Evolutionary conservation across 116 monocot species (phyloP), one percentile per base, ranked within the genome.

Genomic region (Phalaenopsis hybrid): DNA sequence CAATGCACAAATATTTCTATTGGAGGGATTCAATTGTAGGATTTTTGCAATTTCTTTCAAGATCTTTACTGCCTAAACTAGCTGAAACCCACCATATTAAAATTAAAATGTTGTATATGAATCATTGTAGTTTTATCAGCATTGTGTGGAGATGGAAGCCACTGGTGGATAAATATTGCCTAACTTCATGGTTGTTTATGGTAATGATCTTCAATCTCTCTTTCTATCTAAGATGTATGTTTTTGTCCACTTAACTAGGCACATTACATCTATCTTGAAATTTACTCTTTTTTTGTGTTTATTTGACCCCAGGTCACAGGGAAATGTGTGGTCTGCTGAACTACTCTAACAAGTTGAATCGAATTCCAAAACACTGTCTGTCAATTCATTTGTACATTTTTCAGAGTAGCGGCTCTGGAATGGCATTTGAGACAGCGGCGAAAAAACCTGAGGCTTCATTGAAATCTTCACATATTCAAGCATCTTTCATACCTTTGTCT

Each of bases 401-500:
- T 33, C 57, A 68, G 68, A 84, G 69, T 44, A 82, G 79, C 46
- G 80, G 44, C 77, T 86, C 78, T 87, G 86, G 82, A 84, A 95
- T 95, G 95, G 91, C 87, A 90, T 86, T 84, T 82, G 79, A 88
- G 52, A 48, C 31, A 57, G 73, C 78, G 4, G 50, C 23, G 68
- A 68, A 73, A 45, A 85, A 74, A 78, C 43, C 81, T 46, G 85
- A 57, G 52, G 74, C 79, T 58, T 4, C 77, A 77, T 79, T 79
- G 51, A 85, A 28, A 80, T 83, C 80, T 31, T 78, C 68, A 67
- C 81, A 85, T n/a, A 78, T 85, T 33, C 68, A 70, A 9, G 41
- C 92, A 81, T 84, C 86, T 59, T 95, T 87, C 87, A 83, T 76
- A 81, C 81, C 79, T 41, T 85, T 89, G 86, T 90, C 95, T 79